Evolutionary conservation across 2,329 filamentous ascomycete genomes (phyloP).

Genomic region (Epichloe hybrida): DNA sequence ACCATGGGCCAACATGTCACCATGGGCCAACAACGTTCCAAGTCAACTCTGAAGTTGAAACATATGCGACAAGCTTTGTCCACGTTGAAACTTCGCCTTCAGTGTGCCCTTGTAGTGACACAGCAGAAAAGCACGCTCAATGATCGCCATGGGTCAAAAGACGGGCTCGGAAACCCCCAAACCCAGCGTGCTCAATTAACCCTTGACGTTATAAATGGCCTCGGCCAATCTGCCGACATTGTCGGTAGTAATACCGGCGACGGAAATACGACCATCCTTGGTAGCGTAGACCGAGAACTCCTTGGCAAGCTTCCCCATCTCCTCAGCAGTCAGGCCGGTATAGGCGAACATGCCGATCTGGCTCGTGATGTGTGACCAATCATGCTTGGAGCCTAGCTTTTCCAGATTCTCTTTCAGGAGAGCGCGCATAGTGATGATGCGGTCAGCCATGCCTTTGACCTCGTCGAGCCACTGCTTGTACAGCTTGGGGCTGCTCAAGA

Average conservation of each 20-base stretch:
- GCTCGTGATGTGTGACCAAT: constrained; percentile 97
- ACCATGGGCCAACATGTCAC: not conserved
- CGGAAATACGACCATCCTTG: constrained; percentile 77
- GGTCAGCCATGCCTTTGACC: constrained; percentile 97
- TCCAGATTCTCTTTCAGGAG: constrained; percentile 91
- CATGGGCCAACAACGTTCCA: not conserved
- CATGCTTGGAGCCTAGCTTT: constrained; percentile 86
- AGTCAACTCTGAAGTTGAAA: not conserved
- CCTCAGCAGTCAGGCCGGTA: constrained; percentile 78
- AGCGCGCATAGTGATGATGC: constrained; percentile 96
- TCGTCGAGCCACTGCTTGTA: constrained; percentile 92
- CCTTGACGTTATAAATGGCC: constrained; percentile 74
- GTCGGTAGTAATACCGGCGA: constrained; percentile 67
- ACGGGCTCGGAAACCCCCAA: not conserved
- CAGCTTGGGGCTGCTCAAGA: constrained; percentile 72
- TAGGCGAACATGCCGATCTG: constrained; percentile 99
- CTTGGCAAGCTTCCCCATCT: constrained; percentile 85
- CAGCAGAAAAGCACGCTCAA: not conserved
- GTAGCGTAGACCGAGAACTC: constrained; percentile 97
- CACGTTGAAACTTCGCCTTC: not conserved
- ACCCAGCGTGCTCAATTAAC: constrained; percentile 25
- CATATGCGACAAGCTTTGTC: not conserved
- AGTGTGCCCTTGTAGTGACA: no score
- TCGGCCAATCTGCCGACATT: constrained; percentile 73
- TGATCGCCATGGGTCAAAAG: not conserved